Conservation (phyloP, 768 basidiomycete genomes). For the Clitopilus hobsonii region DNA sequence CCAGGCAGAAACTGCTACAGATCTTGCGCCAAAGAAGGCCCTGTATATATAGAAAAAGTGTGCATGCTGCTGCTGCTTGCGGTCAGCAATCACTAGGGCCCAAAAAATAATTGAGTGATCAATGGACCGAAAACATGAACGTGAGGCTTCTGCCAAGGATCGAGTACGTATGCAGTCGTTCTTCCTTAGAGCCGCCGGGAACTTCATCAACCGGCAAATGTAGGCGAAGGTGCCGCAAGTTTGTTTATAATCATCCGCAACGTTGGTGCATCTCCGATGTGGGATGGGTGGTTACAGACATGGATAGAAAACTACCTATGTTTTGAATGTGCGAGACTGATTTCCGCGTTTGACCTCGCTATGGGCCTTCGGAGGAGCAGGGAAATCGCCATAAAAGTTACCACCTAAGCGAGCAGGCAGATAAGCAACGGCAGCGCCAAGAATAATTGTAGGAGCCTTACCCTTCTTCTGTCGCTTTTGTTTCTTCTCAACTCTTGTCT, state of each 20-base stretch:
- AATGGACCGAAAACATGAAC: neutral
- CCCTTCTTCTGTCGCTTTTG: constrained; percentile 38
- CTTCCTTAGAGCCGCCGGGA: neutral
- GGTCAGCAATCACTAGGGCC: neutral
- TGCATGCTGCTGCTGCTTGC: neutral
- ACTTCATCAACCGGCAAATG: constrained; percentile 2
- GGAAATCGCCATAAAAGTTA: constrained; percentile 52
- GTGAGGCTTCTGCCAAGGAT: neutral
- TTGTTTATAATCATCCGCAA: neutral
- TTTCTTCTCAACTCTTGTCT: constrained; percentile 46
- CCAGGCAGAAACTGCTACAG: neutral
- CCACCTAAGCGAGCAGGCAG: constrained; percentile 28
- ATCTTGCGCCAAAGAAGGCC: neutral
- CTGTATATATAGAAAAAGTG: neutral
- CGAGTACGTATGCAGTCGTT: neutral
- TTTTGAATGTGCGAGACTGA: constrained; percentile 65
- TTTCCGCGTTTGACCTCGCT: constrained; percentile 68
- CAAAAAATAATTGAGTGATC: neutral
- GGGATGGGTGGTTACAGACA: neutral
- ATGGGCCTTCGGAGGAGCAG: constrained; percentile 58
- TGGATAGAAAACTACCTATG: constrained; percentile 12
- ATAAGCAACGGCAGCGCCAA: constrained; percentile 2
- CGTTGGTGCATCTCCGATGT: neutral
- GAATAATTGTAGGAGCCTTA: constrained; percentile 12
- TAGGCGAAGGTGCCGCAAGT: neutral